Conservation (phyloP, 257 asterid genomes). For the Jacaranda copaia region DNA sequence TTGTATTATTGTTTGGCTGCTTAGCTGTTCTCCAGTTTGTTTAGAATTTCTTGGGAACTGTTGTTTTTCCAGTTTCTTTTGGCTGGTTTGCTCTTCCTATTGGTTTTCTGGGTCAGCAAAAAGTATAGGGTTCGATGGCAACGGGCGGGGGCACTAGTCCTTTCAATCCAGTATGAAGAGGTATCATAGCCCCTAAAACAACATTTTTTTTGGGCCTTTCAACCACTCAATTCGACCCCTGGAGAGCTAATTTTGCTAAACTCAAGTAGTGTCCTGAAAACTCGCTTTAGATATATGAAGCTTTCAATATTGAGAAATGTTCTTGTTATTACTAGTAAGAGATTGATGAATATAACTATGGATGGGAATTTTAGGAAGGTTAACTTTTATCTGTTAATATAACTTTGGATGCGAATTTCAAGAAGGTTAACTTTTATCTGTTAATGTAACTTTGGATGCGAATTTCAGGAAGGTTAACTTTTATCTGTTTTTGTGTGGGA, state of each 20-base stretch:
- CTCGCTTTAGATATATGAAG: no score
- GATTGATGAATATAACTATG: neutral
- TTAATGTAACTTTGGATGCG: no score
- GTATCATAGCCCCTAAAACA: no score
- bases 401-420: neutral
- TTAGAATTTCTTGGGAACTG: neutral
- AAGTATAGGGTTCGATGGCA: neutral
- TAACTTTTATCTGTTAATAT: neutral
- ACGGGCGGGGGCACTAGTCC: neutral
- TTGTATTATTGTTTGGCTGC: neutral
- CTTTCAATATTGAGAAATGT: no score
- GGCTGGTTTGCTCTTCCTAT: constrained; percentile 5
- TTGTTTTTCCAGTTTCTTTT: neutral
- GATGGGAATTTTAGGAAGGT: constrained; percentile 9
- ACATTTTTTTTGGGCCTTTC: no score
- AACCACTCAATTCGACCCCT: no score
- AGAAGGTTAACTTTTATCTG: constrained; percentile 9
- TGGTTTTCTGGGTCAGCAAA: neutral
- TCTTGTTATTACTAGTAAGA: no score
- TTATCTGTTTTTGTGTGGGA: neutral
- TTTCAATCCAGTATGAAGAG: no score
- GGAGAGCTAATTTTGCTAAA: no score
- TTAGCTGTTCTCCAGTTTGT: neutral
- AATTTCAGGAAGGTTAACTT: neutral
- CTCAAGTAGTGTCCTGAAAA: no score